Conservation (phyloP, 2,329 filamentous ascomycete genomes). For the Xylariaceae sp. region DNA sequence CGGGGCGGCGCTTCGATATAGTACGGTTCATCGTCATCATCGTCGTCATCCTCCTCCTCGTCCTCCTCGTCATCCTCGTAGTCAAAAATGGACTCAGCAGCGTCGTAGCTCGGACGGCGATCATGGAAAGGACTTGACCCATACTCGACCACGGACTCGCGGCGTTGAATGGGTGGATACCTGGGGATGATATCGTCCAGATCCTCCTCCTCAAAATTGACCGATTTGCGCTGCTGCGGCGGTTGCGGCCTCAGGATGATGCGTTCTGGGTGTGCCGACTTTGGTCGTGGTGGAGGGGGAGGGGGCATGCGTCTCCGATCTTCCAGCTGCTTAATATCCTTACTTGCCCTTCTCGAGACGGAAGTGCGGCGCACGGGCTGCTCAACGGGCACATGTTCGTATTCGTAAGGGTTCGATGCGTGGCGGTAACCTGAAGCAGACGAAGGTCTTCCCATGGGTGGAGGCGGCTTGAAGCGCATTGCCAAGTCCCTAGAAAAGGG, state of each 20-base stretch:
- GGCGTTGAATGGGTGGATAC: slow-evolving; percentile 19
- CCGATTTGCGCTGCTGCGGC: slow-evolving; percentile 24
- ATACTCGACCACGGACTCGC: slow-evolving; percentile 26
- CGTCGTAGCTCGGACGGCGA: slow-evolving; percentile 21
- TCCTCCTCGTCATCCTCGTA: slow-evolving; percentile 6
- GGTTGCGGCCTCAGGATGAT: slow-evolving; percentile 29
- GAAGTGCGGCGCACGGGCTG: slow-evolving; percentile 39
- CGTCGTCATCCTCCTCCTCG: slow-evolving; percentile 6
- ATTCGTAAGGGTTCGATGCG: slow-evolving; percentile 37
- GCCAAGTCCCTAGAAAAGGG: slow-evolving; percentile 18
- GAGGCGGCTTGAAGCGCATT: slow-evolving; percentile 21
- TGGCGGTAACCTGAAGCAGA: slow-evolving; percentile 38
- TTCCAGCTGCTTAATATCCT: slow-evolving; percentile 39
- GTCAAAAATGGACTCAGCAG: slow-evolving; percentile 13
- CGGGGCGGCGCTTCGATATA: slow-evolving; percentile 20
- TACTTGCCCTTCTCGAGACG: slow-evolving; percentile 32
- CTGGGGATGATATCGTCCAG: slow-evolving; percentile 17
- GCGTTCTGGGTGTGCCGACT: slow-evolving; percentile 29
- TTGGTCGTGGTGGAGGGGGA: slow-evolving; percentile 40
- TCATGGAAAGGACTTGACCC: slow-evolving; percentile 22
- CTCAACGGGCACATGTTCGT: slow-evolving; percentile 35
- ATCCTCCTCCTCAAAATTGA: slow-evolving; percentile 26
- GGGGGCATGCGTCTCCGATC: slow-evolving; percentile 47
- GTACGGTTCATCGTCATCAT: slow-evolving; percentile 17
- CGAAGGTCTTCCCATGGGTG: slow-evolving; percentile 26